phyloP scores from a whole-genome alignment of 345 rosid species.

The Camelina sativa region DNA sequence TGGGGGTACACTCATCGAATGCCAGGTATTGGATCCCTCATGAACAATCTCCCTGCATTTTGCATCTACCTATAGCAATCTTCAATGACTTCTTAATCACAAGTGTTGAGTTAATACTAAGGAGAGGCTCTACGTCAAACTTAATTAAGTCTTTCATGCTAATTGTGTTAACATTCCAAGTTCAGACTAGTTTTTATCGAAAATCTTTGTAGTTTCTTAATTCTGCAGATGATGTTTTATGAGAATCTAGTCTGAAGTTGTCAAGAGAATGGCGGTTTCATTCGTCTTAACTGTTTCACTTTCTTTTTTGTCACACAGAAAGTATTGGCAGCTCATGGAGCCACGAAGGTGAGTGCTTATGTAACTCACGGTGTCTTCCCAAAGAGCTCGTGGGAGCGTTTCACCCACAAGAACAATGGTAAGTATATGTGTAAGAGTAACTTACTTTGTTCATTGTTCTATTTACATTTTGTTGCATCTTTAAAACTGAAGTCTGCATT shows the following conservation, averaged over 20 bases:
- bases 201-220: neutral
- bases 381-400: slow-evolving; percentile 88
- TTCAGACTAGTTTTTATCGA: neutral
- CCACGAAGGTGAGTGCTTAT: slow-evolving; percentile 92
- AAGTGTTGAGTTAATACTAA: slow-evolving; percentile 1
- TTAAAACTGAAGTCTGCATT: slow-evolving; percentile 7
- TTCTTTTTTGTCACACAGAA: slow-evolving; percentile 56
- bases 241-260: neutral
- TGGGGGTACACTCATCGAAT: slow-evolving; percentile 96
- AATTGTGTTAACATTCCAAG: neutral
- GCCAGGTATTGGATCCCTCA: slow-evolving; percentile 63
- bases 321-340: slow-evolving; percentile 89
- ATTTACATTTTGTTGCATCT: neutral
- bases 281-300: neutral
- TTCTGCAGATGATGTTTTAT: neutral
- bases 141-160: neutral
- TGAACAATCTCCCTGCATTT: slow-evolving; percentile 8
- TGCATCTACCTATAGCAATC: neutral
- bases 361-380: slow-evolving; percentile 99
- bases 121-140: slow-evolving; percentile 3
- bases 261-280: neutral
- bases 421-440: slow-evolving; percentile 4
- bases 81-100: neutral
- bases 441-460: neutral
- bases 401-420: slow-evolving; percentile 66